Conservation (phyloP, 2,329 filamentous ascomycete species). For the Penicillium sp. region DNA sequence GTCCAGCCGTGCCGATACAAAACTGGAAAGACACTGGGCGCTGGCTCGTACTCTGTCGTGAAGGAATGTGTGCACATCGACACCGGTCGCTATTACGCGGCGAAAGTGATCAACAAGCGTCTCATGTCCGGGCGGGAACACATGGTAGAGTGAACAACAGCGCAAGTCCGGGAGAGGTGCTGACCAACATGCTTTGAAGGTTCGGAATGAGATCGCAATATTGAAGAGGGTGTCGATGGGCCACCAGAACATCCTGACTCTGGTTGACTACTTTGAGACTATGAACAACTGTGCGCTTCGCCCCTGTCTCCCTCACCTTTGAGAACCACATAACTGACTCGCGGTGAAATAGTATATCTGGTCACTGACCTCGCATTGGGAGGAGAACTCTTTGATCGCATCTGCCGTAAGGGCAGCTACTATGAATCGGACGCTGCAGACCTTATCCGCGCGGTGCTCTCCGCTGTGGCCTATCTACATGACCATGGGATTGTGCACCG, state of each 20-base stretch:
- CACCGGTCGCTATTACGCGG: conserved; percentile 95
- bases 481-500: conserved; percentile 98
- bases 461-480: conserved; percentile 96
- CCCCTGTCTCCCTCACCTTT: not conserved
- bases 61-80: conserved; percentile 99
- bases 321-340: conserved; percentile 16
- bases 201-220: conserved; percentile 96
- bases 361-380: conserved; percentile 96
- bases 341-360: conserved; percentile 68
- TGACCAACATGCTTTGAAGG: conserved; percentile 52
- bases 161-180: conserved; percentile 4
- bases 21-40: conserved; percentile 95
- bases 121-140: conserved; percentile 97
- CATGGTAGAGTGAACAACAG: conserved; percentile 66
- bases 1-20: conserved; percentile 98
- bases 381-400: conserved; percentile 96
- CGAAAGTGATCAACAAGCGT: conserved; percentile 98
- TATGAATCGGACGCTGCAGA: conserved; percentile 97
- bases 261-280: conserved; percentile 99
- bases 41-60: conserved; percentile 96
- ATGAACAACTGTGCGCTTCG: conserved; percentile 83
- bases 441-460: conserved; percentile 89
- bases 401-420: conserved; percentile 97
- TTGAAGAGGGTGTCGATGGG: conserved; percentile 99
- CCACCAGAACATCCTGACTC: conserved; percentile 94